A percentile compares a stretch with the other conserved stretches of the same genome.
Evolutionary conservation across 208 protist species (phyloP).

Genomic region (Wallacemonas sp.): DNA sequence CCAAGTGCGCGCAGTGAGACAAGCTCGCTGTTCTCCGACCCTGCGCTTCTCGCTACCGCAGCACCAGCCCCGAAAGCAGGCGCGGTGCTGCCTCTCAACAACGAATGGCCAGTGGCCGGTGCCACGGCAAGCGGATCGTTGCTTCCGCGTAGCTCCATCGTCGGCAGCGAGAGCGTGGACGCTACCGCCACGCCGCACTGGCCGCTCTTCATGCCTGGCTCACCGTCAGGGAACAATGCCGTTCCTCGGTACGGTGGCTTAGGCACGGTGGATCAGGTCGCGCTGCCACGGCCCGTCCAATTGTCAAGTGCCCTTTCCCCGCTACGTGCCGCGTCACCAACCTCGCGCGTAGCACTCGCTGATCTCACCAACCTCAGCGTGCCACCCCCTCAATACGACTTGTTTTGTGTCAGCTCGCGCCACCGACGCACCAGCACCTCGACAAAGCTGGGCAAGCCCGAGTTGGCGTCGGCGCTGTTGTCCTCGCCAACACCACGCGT

Average conservation of each 20-base stretch:
- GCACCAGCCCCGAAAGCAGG: neutral
- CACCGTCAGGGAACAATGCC: no score
- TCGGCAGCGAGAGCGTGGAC: neutral
- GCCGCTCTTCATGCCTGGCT: neutral
- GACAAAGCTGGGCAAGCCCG: neutral
- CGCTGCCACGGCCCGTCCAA: neutral
- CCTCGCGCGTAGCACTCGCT: neutral
- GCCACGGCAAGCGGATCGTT: constrained; percentile 14
- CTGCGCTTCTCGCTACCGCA: neutral
- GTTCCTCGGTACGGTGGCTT: no score
- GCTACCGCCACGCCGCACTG: constrained; percentile 11
- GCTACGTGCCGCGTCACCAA: neutral
- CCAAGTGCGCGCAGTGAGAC: constrained; percentile 1
- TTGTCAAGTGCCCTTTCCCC: neutral
- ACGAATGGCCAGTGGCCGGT: constrained; percentile 26
- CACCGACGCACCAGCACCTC: neutral
- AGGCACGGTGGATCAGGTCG: no score
- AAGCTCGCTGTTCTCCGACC: constrained; percentile 1
- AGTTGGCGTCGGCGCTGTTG: neutral
- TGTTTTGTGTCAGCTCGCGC: constrained; percentile 6
- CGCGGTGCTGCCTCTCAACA: constrained; percentile 35
- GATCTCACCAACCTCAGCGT: neutral
- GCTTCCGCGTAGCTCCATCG: neutral
- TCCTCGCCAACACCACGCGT: neutral
- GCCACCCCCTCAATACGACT: constrained; percentile 2